Conservation (phyloP, 768 basidiomycete genomes). For the Podaxis carcinomalis region DNA sequence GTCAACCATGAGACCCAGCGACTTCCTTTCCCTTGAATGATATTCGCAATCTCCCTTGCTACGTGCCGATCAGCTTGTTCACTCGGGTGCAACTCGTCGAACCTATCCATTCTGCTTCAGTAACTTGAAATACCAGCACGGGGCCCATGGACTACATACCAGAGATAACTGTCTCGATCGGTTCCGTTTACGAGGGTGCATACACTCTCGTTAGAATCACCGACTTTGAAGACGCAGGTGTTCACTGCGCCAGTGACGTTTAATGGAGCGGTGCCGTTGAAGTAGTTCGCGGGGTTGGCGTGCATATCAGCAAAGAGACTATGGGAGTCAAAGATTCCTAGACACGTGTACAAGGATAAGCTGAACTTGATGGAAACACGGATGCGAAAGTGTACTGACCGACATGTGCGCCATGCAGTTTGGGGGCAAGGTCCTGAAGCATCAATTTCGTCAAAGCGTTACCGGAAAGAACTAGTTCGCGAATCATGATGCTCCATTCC, state of each 20-base stretch:
- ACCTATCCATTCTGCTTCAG: conserved; percentile 25
- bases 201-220: conserved; percentile 21
- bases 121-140: not conserved
- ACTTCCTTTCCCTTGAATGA: conserved; percentile 30
- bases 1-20: conserved; percentile 51
- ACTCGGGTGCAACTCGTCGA: conserved; percentile 57
- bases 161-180: conserved; percentile 55
- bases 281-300: conserved; percentile 42
- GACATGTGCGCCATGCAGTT: conserved; percentile 49
- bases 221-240: conserved; percentile 40
- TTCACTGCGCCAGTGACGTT: conserved; percentile 52
- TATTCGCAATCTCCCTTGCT: conserved; percentile 45
- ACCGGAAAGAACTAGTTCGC: conserved; percentile 44
- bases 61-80: conserved; percentile 54
- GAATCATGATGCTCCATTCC: conserved; percentile 54
- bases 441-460: conserved; percentile 49
- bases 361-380: not conserved
- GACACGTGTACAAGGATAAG: not conserved
- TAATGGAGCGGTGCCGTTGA: conserved; percentile 61
- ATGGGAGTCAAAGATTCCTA: conserved; percentile 61
- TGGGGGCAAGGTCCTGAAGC: conserved; percentile 42
- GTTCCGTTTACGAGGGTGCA: conserved; percentile 39
- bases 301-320: conserved; percentile 60
- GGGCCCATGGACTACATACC: conserved; percentile 31
- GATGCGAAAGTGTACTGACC: conserved; percentile 30